A percentile compares a stretch with the other conserved stretches of the same genome.
Evolutionary conservation across 257 asterid species (phyloP).

Genomic region (Plectranthus barbatus): DNA sequence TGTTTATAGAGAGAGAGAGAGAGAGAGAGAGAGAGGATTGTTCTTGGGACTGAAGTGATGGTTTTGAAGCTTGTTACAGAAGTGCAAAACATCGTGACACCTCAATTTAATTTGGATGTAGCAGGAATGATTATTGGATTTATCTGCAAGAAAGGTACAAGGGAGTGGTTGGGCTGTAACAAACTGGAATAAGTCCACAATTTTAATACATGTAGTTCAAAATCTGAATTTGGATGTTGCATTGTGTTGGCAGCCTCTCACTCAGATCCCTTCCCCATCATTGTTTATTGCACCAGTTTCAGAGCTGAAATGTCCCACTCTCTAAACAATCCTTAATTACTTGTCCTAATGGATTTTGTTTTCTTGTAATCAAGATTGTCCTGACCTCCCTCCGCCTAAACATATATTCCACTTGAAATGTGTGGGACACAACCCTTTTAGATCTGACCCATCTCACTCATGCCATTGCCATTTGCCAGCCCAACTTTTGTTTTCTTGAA

Average conservation of each 20-base stretch:
- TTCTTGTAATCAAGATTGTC: neutral
- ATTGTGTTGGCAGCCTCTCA: neutral
- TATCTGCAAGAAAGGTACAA: neutral
- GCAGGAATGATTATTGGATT: neutral
- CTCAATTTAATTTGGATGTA: neutral
- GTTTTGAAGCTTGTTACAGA: neutral
- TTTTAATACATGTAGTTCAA: neutral
- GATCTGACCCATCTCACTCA: constrained; percentile 14
- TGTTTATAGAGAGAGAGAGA: no score
- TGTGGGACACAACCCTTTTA: constrained; percentile 22
- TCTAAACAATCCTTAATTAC: neutral
- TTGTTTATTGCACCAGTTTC: neutral
- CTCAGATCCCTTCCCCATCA: neutral
- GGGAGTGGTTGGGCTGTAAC: neutral
- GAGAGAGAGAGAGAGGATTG: no score
- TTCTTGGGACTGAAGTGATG: no score
- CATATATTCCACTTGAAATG: constrained; percentile 5
- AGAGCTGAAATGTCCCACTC: neutral
- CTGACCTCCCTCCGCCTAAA: neutral
- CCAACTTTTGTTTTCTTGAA: constrained; percentile 19
- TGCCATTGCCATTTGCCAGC: constrained; percentile 25
- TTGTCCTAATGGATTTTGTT: constrained; percentile 8
- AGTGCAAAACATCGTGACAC: neutral
- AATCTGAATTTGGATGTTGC: neutral
- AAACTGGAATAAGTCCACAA: neutral